A percentile compares a stretch with the other conserved stretches of the same genome.
Conservation (phyloP, 441 rosid genomes). For the Raphanus hybrid region DNA sequence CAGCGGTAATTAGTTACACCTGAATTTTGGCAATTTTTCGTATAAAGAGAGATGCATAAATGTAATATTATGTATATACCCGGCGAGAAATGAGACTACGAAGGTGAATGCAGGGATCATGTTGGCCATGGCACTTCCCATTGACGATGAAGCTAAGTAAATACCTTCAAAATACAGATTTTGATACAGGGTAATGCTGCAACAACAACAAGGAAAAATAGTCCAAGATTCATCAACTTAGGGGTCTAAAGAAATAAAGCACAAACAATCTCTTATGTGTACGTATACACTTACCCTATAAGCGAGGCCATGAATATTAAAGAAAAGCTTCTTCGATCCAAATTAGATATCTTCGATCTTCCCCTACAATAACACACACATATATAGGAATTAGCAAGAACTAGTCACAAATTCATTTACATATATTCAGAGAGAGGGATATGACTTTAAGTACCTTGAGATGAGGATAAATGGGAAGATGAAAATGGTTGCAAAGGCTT, state of each 20-base stretch:
- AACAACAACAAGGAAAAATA: not conserved
- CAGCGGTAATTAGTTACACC: not conserved
- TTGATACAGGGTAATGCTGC: constrained; percentile 1
- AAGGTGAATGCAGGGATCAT: constrained; percentile 1
- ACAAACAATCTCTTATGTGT: not conserved
- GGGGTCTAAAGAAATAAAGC: not conserved
- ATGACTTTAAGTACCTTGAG: constrained; percentile 4
- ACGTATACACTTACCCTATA: not conserved
- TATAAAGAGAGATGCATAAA: constrained; percentile 1
- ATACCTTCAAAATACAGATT: constrained; percentile 9
- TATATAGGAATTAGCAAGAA: not conserved
- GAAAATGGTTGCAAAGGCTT: constrained; percentile 13
- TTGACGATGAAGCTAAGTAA: constrained; percentile 1
- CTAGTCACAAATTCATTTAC: not conserved
- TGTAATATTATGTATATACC: constrained; percentile 5
- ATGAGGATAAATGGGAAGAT: not conserved
- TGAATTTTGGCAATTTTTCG: not conserved
- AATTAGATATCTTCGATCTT: constrained; percentile 7
- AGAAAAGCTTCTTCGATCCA: constrained; percentile 5
- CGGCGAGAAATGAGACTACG: not conserved
- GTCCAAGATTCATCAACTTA: constrained; percentile 5
- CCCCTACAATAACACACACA: constrained; percentile 2
- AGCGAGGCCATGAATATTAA: constrained; percentile 3
- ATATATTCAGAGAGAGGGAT: not conserved
- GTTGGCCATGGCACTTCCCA: constrained; percentile 5